Conservation (phyloP, 169 alveolate genomes). For the Toxoplasma gondii region DNA sequence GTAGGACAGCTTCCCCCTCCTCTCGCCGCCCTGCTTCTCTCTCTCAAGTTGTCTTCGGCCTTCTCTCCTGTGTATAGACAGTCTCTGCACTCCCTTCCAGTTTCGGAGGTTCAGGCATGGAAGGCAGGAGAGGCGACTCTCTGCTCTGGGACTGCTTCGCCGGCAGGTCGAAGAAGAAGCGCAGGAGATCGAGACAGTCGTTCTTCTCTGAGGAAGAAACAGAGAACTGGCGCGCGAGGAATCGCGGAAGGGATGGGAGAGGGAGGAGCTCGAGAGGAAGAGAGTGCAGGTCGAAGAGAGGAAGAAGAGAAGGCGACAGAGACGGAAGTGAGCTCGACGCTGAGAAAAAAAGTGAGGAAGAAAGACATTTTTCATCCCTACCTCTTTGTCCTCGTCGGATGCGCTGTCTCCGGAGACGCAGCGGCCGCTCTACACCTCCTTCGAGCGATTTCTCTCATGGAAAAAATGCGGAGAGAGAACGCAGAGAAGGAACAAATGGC, state of each 20-base stretch:
- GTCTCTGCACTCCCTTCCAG: no score
- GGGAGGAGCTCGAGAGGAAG: not conserved
- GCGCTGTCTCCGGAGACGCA: not conserved
- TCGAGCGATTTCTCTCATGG: not conserved
- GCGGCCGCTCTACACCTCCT: not conserved
- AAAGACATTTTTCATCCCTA: not conserved
- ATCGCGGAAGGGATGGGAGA: no score
- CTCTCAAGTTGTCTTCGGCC: not conserved
- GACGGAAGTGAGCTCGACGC: not conserved
- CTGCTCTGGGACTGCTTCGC: no score
- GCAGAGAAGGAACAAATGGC: no score
- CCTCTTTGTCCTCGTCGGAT: not conserved
- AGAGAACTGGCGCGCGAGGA: no score
- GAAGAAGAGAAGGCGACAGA: not conserved
- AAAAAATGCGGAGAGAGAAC: not conserved
- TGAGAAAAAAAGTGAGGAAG: not conserved
- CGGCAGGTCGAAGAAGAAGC: no score
- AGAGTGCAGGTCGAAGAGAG: not conserved
- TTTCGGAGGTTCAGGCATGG: not conserved
- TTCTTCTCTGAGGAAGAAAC: no score
- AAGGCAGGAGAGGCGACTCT: no score
- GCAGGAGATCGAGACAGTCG: no score
- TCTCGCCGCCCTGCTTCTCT: not conserved
- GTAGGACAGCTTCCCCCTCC: not conserved
- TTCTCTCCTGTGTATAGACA: no score